Conservation (phyloP, 305 asterid species). For the Stenogyne calaminthoides region DNA sequence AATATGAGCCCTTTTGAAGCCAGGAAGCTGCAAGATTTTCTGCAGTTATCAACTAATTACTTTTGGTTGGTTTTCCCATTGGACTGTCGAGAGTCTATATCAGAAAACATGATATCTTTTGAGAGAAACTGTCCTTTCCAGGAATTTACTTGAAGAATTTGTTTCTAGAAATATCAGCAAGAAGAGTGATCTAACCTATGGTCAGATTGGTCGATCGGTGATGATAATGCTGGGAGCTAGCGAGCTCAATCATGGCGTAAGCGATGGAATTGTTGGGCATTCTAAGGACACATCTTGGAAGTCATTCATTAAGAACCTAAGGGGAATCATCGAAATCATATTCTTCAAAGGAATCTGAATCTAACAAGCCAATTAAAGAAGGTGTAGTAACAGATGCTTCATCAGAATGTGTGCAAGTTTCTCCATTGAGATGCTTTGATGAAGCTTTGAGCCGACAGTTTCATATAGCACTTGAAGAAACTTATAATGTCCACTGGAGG, state of each 20-base stretch:
- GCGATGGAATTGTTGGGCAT: constrained; percentile 30
- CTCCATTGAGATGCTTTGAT: background rate
- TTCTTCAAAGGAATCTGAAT: background rate
- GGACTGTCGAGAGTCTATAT: constrained; percentile 43
- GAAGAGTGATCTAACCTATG: constrained; percentile 30
- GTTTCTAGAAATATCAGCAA: constrained; percentile 25
- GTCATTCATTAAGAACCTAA: constrained; percentile 37
- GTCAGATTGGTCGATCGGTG: constrained; percentile 51
- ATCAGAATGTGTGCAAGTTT: too few species aligned
- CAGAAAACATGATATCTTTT: constrained; percentile 40
- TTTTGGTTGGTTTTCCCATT: constrained; percentile 46
- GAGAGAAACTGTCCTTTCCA: constrained; percentile 49
- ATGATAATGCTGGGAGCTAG: constrained; percentile 52
- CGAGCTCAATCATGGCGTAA: constrained; percentile 31
- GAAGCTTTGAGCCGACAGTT: constrained; percentile 34
- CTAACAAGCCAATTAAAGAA: background rate
- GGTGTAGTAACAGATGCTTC: too few species aligned
- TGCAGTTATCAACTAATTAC: constrained; percentile 32
- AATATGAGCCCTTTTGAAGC: constrained; percentile 15
- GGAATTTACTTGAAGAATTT: constrained; percentile 42
- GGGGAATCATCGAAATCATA: background rate
- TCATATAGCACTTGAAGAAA: constrained; percentile 43
- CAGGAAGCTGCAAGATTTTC: constrained; percentile 31
- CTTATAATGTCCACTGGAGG: constrained; percentile 41
- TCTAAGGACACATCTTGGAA: constrained; percentile 36